These are phyloP conservation scores for Phytopythium helicoides DNA, from an alignment of 352 stramenopile genomes.

Conservation along the genomic window DNA sequence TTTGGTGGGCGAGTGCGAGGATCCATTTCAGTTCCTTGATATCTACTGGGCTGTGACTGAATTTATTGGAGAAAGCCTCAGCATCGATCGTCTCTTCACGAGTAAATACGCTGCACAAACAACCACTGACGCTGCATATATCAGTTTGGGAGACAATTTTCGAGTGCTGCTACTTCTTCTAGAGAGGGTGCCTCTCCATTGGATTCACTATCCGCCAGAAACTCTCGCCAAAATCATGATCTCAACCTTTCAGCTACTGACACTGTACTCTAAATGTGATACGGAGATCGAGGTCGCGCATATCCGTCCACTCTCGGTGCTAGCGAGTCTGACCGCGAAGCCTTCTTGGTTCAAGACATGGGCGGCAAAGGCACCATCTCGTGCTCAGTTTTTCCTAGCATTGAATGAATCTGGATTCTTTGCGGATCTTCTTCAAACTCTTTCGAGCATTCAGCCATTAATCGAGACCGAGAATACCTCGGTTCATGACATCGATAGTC, in stretches of 20 bases:
- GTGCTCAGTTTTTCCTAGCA: conserved; percentile 10
- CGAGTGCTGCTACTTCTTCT: conserved; percentile 41
- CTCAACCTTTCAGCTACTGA: conserved; percentile 44
- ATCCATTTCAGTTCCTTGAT: conserved; percentile 43
- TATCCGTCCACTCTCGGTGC: conserved; percentile 19
- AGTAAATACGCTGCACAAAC: conserved; percentile 15
- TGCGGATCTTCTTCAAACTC: conserved; percentile 32
- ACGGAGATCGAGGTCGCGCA: conserved; percentile 20
- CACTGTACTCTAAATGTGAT: conserved; percentile 27
- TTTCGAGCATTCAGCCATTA: conserved; percentile 38
- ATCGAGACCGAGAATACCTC: conserved; percentile 1
- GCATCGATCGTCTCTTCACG: conserved; percentile 23
- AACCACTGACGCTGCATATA: neutral
- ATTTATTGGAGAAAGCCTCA: conserved; percentile 28
- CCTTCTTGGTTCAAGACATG: conserved; percentile 50
- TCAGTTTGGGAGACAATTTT: conserved; percentile 33
- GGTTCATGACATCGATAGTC: conserved; percentile 15
- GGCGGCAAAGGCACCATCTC: conserved; percentile 36
- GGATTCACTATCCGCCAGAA: conserved; percentile 56
- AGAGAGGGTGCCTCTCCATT: conserved; percentile 33
- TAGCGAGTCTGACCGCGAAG: conserved; percentile 29
- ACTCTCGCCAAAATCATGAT: conserved; percentile 34
- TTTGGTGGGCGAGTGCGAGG: conserved; percentile 41
- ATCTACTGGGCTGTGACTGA: conserved; percentile 49
- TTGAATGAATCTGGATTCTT: conserved; percentile 33